Conservation (phyloP, 2,329 filamentous ascomycete genomes). For the Phyllosticta paracitricarpa region DNA sequence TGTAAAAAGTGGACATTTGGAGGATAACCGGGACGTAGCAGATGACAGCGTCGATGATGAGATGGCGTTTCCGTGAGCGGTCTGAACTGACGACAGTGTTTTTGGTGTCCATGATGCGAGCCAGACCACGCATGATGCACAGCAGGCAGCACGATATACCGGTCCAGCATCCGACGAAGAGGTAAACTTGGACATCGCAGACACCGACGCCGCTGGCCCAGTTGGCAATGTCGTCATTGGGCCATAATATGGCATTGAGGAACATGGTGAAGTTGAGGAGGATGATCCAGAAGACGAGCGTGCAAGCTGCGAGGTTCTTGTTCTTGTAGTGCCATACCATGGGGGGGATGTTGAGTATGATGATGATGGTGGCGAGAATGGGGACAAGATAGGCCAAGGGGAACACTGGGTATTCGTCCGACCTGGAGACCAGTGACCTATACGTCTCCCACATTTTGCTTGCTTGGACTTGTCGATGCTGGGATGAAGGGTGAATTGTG, state of each 20-base stretch:
- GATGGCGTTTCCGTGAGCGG: constrained; percentile 36
- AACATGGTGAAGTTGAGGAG: constrained; percentile 49
- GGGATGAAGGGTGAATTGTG: neutral
- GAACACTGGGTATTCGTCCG: constrained; percentile 18
- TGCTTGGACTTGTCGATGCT: neutral
- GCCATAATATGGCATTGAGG: constrained; percentile 57
- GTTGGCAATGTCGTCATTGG: constrained; percentile 41
- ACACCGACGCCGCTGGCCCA: constrained; percentile 52
- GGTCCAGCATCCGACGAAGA: constrained; percentile 44
- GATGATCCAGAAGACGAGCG: constrained; percentile 46
- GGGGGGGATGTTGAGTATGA: constrained; percentile 46
- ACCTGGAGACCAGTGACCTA: neutral
- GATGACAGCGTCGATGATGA: constrained; percentile 43
- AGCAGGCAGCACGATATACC: constrained; percentile 43
- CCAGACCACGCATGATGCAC: constrained; percentile 52
- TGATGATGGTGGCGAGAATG: constrained; percentile 38
- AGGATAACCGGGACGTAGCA: constrained; percentile 48
- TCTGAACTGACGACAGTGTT: constrained; percentile 42
- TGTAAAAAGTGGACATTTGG: constrained; percentile 46
- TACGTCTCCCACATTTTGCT: neutral
- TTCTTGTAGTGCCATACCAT: constrained; percentile 51
- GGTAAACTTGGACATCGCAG: constrained; percentile 55
- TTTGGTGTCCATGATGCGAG: constrained; percentile 50
- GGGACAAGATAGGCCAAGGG: constrained; percentile 35
- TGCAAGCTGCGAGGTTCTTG: constrained; percentile 49